phyloP scores from a whole-genome alignment of 768 basidiomycete genomes.

The Mycena latifolia region DNA sequence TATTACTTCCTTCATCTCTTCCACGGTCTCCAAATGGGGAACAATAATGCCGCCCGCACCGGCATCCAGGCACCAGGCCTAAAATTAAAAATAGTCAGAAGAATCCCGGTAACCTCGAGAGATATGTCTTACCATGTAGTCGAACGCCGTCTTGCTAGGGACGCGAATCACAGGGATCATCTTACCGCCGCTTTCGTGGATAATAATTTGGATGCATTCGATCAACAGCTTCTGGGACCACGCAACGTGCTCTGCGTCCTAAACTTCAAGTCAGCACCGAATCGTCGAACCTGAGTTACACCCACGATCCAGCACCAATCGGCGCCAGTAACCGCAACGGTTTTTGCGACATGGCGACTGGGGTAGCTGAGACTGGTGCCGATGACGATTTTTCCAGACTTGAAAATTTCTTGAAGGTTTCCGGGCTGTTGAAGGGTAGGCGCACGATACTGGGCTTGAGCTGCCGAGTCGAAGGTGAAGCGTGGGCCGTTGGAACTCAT shows the following conservation, averaged over 20 bases:
- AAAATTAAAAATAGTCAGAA: not conserved
- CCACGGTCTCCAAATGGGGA: conserved; percentile 25
- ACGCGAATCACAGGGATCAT: conserved; percentile 32
- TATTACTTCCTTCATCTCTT: conserved; percentile 24
- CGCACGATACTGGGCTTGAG: conserved; percentile 10
- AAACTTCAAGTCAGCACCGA: too few species aligned
- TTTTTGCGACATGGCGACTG: conserved; percentile 30
- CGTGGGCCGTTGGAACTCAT: too few species aligned
- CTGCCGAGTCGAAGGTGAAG: conserved; percentile 22
- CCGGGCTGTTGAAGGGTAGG: conserved; percentile 24
- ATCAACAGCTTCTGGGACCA: conserved; percentile 14
- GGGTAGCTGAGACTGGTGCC: conserved; percentile 19
- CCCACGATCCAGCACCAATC: conserved; percentile 35
- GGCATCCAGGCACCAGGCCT: conserved; percentile 32
- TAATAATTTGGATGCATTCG: conserved; percentile 33
- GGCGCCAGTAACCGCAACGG: conserved; percentile 19
- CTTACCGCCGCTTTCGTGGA: conserved; percentile 27
- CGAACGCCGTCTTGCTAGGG: conserved; percentile 29
- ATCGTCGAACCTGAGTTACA: not conserved
- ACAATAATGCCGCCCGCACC: conserved; percentile 32
- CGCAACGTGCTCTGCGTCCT: conserved; percentile 32
- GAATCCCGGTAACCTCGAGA: not conserved
- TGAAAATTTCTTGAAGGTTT: conserved; percentile 22
- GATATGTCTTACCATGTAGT: conserved; percentile 27
- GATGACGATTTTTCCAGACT: conserved; percentile 21